Evolutionary conservation across 257 asterid genomes (phyloP), one percentile per base, ranked within the genome.

Genomic region (Orobanche coerulescens): DNA sequence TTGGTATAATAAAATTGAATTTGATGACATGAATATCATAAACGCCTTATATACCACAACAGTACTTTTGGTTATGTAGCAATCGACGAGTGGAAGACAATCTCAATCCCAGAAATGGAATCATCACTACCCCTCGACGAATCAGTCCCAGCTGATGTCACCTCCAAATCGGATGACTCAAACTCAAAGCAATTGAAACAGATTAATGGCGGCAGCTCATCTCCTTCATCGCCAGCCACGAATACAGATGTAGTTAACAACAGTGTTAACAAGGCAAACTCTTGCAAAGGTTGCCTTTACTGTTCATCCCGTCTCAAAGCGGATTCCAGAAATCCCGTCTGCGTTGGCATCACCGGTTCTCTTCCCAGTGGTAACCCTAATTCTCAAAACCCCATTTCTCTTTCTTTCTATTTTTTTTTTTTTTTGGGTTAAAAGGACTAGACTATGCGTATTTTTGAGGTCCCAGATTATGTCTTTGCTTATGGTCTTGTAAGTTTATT

Each of bases 281-380:
- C 94, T 4, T 84, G 94, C 79, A 82, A 79, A 67, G 94, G 96
- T 2, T 79, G 83, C 66, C 68, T 84, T 16, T 87, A 81, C 65
- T 87, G 77, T 62, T 81, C 94, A 1, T 78, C 94, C 11, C 62
- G 66, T 44, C 57, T 76, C 71, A 76, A 81, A 78, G 61, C 82
- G 71, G 67, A 70, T 58, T 79, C 89, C 37, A 78, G 74, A 54
- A 79, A 74, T 26, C 91, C 96, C 61, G 65, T 84, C 23, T 87
- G 94, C 74, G 73, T 78, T n/a, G 96, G 96, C 51, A 51, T 82
- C 71, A 69, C 84, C 44, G 85, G 87, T 61, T 79, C 96, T 24
- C 77, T 81, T 67, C 84, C 96, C 28, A 72, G 55, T 9, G 87
- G 94, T 81, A 71, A 39, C 59, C 73, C 78, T 70, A 67, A 52